These are phyloP conservation scores for Agapanthus africanus DNA, from an alignment of 106 monocot species.

Conservation along the genomic window DNA sequence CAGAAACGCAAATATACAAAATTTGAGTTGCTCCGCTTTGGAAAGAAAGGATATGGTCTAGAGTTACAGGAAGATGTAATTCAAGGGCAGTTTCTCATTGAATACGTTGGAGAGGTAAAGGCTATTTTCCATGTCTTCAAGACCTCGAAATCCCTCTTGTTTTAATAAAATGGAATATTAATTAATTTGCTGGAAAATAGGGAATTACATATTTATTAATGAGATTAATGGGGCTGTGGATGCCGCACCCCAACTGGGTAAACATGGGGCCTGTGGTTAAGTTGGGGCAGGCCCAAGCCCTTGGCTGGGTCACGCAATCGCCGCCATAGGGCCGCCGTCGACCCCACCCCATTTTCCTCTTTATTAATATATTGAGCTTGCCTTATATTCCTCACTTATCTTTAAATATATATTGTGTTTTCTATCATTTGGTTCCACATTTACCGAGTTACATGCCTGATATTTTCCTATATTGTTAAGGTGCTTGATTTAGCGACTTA, in stretches of 20 bases:
- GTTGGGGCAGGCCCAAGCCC: too few relatives aligned
- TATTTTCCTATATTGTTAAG: constrained; percentile 17
- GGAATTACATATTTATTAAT: neutral
- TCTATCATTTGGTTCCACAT: neutral
- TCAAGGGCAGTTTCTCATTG: constrained; percentile 84
- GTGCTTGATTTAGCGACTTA: constrained; percentile 84
- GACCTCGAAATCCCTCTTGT: neutral
- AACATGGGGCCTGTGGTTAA: too few relatives aligned
- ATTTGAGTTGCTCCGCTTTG: constrained; percentile 60
- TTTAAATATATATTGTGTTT: neutral
- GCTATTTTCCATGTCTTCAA: neutral
- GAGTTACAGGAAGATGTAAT: constrained; percentile 57
- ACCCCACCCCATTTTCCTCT: too few relatives aligned
- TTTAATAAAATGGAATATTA: neutral
- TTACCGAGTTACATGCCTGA: neutral
- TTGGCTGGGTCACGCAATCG: too few relatives aligned
- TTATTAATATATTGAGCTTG: neutral
- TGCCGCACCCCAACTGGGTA: too few relatives aligned
- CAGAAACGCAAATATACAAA: constrained; percentile 90
- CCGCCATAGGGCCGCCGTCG: too few relatives aligned
- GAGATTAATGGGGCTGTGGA: too few relatives aligned
- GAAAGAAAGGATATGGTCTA: constrained; percentile 89
- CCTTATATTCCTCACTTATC: neutral
- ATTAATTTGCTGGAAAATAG: neutral
- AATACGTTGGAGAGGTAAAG: constrained; percentile 97